These are phyloP conservation scores for Penicillium cataractarum DNA, from an alignment of 495 filamentous ascomycete genomes.

Conservation along the genomic window DNA sequence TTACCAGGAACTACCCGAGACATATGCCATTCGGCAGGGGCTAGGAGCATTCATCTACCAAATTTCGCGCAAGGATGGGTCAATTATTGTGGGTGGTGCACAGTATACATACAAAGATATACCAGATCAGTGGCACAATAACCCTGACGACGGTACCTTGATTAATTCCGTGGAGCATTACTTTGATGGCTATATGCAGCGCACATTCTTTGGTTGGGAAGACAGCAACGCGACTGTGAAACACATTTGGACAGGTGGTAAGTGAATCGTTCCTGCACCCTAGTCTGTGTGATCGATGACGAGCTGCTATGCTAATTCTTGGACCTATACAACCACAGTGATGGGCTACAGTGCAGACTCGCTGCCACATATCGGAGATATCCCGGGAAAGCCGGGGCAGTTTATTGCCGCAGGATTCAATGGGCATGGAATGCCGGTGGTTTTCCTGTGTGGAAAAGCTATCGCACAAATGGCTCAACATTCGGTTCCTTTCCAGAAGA, in stretches of 20 bases:
- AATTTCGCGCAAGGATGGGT: slow-evolving; percentile 67
- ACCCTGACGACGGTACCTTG: slow-evolving; percentile 55
- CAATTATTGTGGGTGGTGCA: slow-evolving; percentile 71
- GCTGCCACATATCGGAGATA: slow-evolving; percentile 52
- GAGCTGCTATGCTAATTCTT: not conserved
- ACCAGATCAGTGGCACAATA: slow-evolving; percentile 58
- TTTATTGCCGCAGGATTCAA: slow-evolving; percentile 58
- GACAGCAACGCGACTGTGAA: slow-evolving; percentile 44
- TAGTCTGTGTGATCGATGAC: not conserved
- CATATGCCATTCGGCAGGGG: slow-evolving; percentile 31
- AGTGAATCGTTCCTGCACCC: slow-evolving; percentile 13
- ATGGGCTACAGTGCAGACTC: slow-evolving; percentile 52
- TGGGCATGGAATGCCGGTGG: slow-evolving; percentile 60
- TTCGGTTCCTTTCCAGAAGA: slow-evolving; percentile 40
- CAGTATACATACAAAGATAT: slow-evolving; percentile 52
- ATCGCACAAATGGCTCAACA: slow-evolving; percentile 50
- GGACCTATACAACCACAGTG: slow-evolving; percentile 19
- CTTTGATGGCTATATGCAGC: slow-evolving; percentile 58
- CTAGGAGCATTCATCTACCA: slow-evolving; percentile 54
- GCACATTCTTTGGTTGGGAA: slow-evolving; percentile 51
- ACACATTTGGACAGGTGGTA: slow-evolving; percentile 55
- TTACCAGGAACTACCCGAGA: slow-evolving; percentile 27
- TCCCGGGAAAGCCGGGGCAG: slow-evolving; percentile 47
- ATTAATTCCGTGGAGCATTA: slow-evolving; percentile 62
- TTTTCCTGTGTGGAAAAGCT: slow-evolving; percentile 48